Evolutionary conservation across 768 basidiomycete genomes (phyloP).

Genomic region (Leucocoprinus sp.): DNA sequence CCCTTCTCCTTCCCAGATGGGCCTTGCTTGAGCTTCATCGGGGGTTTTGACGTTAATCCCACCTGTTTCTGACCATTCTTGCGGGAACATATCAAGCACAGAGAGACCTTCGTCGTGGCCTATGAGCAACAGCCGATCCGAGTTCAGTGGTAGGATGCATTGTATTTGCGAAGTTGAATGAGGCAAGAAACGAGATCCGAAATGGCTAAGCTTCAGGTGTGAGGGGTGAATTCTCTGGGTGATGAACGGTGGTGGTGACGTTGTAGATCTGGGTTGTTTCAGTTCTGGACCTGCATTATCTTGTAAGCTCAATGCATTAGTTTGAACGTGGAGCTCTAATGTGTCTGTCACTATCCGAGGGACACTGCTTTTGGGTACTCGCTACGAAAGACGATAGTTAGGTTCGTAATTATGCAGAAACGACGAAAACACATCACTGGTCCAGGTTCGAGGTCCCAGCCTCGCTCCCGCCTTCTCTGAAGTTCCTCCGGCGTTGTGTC

Average conservation of each 20-base stretch:
- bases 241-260: slow-evolving; percentile 34
- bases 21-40: slow-evolving; percentile 57
- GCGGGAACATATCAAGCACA: slow-evolving; percentile 76
- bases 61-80: slow-evolving; percentile 53
- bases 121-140: slow-evolving; percentile 60
- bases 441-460: slow-evolving; percentile 51
- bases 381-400: not conserved
- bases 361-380: not conserved
- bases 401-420: not conserved
- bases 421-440: not conserved
- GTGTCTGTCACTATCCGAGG: slow-evolving; percentile 15
- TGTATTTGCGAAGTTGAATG: slow-evolving; percentile 70
- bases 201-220: slow-evolving; percentile 63
- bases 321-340: slow-evolving; percentile 35
- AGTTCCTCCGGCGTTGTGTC: slow-evolving; percentile 56
- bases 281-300: slow-evolving; percentile 20
- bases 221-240: slow-evolving; percentile 50
- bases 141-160: slow-evolving; percentile 62
- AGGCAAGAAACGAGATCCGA: slow-evolving; percentile 81
- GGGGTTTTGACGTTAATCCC: slow-evolving; percentile 49
- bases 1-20: slow-evolving; percentile 77
- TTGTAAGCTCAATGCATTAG: slow-evolving; percentile 27
- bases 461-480: slow-evolving; percentile 48
- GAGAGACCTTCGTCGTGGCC: slow-evolving; percentile 77
- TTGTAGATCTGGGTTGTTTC: slow-evolving; percentile 19